Base-by-base conservation (phyloP, 805 yeast genomes). In the Isabelozyma pseudorhagii region DNA sequence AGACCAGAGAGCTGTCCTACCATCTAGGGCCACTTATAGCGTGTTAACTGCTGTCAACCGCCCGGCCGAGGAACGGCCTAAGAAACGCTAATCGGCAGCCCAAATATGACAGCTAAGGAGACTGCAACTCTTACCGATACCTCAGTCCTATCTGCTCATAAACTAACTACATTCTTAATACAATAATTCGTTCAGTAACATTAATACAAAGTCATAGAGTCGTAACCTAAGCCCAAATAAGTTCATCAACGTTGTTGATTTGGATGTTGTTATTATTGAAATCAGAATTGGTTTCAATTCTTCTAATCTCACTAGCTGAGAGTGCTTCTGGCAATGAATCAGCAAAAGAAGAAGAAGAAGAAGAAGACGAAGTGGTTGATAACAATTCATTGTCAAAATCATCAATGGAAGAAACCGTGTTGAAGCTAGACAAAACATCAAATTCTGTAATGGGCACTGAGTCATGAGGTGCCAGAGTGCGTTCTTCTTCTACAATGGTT, bases 401-500 rank as follows among this genome's bases (percentile, higher is more conserved):
- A 7, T 42, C 15, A 27, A 42, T 17, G 6, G 45, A 42, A 13
- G 44, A 21, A 9, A 13, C 31, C 28, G 14, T 10, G 38, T 42
- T 42, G 15, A n/a, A 42, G 15, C 17, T 28, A 9, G 38, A 28
- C 38, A 42, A 42, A 25, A 42, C 27, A 15, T 42, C 45, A 15
- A 42, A 42, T 31, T 42, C 45, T 5, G 14, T 40, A 39, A 51
- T 28, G 54, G 40, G 9, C 6, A n/a, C 15, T 8, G 18, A n/a
- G 13, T 38, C 18, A 14, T 38, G 21, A n/a, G 15, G 18, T n/a
- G 9, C 40, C 10, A 38, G 9, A 38, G n/a, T 15, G 1, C 18
- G 8, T 38, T 38, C 40, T 41, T 50, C 58, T n/a, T 75, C 70
- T 54, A 67, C 64, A 15, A 86, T 82, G 21, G 75, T 66, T 2